Evolutionary conservation across 495 filamentous ascomycete genomes (phyloP), one percentile per base, ranked within the genome.

Genomic region (Penicillium subrubescens): DNA sequence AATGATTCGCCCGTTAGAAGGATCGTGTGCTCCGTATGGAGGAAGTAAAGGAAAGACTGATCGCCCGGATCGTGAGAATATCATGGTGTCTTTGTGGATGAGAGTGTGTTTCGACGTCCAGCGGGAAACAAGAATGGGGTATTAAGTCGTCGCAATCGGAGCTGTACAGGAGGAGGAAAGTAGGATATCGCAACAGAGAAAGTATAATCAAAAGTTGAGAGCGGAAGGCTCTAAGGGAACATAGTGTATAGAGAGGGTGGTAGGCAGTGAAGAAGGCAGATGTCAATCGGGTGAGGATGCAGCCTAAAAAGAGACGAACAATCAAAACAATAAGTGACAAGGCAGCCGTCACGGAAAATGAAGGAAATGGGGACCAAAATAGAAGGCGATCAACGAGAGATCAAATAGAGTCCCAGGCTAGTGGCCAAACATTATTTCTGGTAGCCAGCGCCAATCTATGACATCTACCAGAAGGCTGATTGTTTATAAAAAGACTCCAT

Each of bases 31-130:
- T 19, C 77, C 79, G 57, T 82, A 82, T 29, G 79, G 78, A 33
- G 80, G 80, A 14, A 81, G 80, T 6, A 82, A 63, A 12, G 80
- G 79, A 41, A 80, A 81, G 51, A 79, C 75, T 8, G 75, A 69
- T 37, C 73, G 69, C 33, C 66, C 70, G 0, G 77, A 72, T 63
- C 64, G 61, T 59, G 71, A 67, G 58, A 79, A 77, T 15, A 75
- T 8, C 75, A 81, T 81, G 14, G 17, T 62, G 64, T 17, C 10
- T 33, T 37, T 21, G 53, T 31, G 31, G 29, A 56, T 25, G 25
- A 41, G 27, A 35, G 1, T n/a, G 29, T 21, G 44, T 39, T 48
- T 54, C 37, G 44, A 57, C 50, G 33, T 35, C 60, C 60, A 62
- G 60, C 60, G 60, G 19, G 51, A 54, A 56, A 62, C 31, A 48